phyloP scores from a whole-genome alignment of 208 protist species.

The Borovskyia barvae region DNA sequence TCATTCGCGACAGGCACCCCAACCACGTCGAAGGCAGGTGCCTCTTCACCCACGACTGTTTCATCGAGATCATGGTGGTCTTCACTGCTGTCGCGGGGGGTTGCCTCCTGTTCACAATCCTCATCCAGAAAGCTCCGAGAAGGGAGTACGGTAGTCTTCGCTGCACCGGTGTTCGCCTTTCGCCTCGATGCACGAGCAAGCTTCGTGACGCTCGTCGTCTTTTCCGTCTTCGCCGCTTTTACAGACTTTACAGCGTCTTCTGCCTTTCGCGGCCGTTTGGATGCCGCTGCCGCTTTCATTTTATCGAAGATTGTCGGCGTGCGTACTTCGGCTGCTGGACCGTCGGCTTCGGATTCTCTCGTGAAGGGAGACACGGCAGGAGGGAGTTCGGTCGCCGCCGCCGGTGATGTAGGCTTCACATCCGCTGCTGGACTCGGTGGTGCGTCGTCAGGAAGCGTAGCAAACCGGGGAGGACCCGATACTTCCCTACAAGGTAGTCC shows the following conservation, averaged over 20 bases:
- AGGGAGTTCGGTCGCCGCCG: neutral
- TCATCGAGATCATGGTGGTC: slow-evolving; percentile 4
- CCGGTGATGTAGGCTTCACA: neutral
- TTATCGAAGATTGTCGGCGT: slow-evolving; percentile 41
- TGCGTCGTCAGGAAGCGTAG: too few relatives aligned
- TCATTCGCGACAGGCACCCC: slow-evolving; percentile 51
- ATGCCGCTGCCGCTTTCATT: slow-evolving; percentile 26
- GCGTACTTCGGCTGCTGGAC: slow-evolving; percentile 3
- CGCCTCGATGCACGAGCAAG: slow-evolving; percentile 67
- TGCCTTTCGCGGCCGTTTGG: slow-evolving; percentile 9
- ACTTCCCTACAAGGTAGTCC: too few relatives aligned
- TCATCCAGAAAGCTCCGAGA: slow-evolving; percentile 25
- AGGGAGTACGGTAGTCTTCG: neutral
- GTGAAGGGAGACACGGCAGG: neutral
- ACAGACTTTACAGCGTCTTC: neutral
- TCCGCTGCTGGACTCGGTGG: neutral
- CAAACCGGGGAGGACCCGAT: too few relatives aligned
- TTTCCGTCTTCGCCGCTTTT: slow-evolving; percentile 27
- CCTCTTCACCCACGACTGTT: slow-evolving; percentile 1
- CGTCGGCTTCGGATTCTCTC: neutral
- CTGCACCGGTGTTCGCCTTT: neutral
- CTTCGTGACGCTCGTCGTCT: slow-evolving; percentile 61
- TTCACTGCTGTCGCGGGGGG: slow-evolving; percentile 8
- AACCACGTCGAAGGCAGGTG: slow-evolving; percentile 38
- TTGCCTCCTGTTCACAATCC: slow-evolving; percentile 21